Evolutionary conservation across 441 rosid genomes (phyloP).

Genomic region (Monsonia emarginata): DNA sequence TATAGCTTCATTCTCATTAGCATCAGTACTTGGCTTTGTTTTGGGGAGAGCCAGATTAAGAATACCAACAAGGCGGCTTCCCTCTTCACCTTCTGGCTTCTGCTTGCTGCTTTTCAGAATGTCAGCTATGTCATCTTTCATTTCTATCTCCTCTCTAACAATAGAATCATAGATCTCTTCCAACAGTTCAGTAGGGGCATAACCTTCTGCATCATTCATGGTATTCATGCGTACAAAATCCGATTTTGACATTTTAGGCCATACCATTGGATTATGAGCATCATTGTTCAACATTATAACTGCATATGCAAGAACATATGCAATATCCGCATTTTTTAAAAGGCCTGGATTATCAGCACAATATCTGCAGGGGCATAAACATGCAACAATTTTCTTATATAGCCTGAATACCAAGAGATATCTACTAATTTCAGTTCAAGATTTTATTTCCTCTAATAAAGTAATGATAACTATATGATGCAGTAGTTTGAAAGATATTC

Average conservation of each 20-base stretch:
- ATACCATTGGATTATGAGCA: slow-evolving; percentile 95
- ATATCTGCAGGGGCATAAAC: slow-evolving; percentile 52
- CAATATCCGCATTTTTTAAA: slow-evolving; percentile 94
- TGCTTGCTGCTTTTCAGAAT: slow-evolving; percentile 50
- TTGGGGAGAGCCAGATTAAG: slow-evolving; percentile 91
- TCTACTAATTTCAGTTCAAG: background rate
- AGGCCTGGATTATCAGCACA: slow-evolving; percentile 95
- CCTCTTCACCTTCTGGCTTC: slow-evolving; percentile 84
- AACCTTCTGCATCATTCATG: slow-evolving; percentile 63
- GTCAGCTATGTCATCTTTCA: slow-evolving; percentile 69
- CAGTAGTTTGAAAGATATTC: background rate
- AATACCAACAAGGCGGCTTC: slow-evolving; percentile 79
- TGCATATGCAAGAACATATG: slow-evolving; percentile 98
- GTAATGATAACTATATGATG: background rate
- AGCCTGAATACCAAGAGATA: slow-evolving; percentile 3
- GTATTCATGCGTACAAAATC: slow-evolving; percentile 89
- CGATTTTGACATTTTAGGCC: slow-evolving; percentile 97
- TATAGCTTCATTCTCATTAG: slow-evolving; percentile 78
- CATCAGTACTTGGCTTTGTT: slow-evolving; percentile 57
- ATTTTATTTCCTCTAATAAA: background rate
- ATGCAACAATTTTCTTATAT: slow-evolving; percentile 17
- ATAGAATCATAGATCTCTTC: slow-evolving; percentile 96
- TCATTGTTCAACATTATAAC: slow-evolving; percentile 98
- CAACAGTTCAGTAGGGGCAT: slow-evolving; percentile 80
- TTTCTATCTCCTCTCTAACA: slow-evolving; percentile 85